Conservation (phyloP, 2,329 filamentous ascomycete species). For the Atkinsonella texensis region DNA sequence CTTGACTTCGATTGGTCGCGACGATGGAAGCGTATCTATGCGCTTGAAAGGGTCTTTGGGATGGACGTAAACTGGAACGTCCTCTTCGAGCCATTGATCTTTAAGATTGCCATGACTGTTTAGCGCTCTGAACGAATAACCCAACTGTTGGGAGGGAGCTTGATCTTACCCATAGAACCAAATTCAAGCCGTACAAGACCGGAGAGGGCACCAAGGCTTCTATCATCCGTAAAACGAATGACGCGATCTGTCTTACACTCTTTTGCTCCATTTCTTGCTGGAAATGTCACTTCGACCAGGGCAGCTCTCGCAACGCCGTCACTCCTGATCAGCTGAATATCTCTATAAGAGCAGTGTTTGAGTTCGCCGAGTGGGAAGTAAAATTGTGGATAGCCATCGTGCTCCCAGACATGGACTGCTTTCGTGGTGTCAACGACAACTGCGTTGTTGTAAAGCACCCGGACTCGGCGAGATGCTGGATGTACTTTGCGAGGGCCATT, state of each 20-base stretch:
- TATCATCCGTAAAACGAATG: constrained; percentile 27
- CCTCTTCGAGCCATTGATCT: constrained; percentile 41
- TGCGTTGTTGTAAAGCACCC: constrained; percentile 20
- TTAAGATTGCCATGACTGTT: neutral
- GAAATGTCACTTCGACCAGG: constrained; percentile 20
- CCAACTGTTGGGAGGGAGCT: too few species aligned
- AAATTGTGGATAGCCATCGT: constrained; percentile 35
- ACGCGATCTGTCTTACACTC: constrained; percentile 21
- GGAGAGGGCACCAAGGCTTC: constrained; percentile 20
- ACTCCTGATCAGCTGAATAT: constrained; percentile 15
- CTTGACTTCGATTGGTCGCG: constrained; percentile 38
- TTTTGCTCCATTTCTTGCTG: constrained; percentile 12
- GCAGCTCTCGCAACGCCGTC: constrained; percentile 16
- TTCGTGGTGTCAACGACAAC: constrained; percentile 25
- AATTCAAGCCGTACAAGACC: constrained; percentile 24
- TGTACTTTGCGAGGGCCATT: constrained; percentile 16
- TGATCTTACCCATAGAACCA: constrained; percentile 19
- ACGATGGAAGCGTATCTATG: constrained; percentile 46
- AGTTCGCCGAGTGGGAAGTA: constrained; percentile 25
- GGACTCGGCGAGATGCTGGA: constrained; percentile 18
- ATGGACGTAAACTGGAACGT: constrained; percentile 45
- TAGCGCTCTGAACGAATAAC: neutral
- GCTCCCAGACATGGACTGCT: constrained; percentile 31
- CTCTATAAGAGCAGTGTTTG: constrained; percentile 15
- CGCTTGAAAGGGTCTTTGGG: constrained; percentile 58